Evolutionary conservation across 2,329 filamentous ascomycete genomes (phyloP), one percentile per base, ranked within the genome.

Genomic region (Exophiala sp.): DNA sequence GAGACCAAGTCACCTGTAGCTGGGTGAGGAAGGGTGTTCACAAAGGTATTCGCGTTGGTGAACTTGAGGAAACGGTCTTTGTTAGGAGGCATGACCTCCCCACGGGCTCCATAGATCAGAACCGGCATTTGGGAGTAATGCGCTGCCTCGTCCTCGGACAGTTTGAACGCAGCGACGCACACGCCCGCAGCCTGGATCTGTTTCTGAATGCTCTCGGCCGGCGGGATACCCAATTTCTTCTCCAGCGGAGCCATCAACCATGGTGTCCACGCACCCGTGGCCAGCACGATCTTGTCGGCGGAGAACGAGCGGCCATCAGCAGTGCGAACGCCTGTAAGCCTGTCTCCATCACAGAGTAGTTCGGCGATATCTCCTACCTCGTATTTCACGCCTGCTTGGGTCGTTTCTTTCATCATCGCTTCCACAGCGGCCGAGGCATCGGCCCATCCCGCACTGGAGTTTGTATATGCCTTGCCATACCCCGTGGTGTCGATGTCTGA

Each of bases 121-220:
- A 82, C 76, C 0, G 81, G 80, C 30, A 79, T 70, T 16, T 71
- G 57, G 32, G 69, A 63, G 49, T 79, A 74, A 58, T 68, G 66
- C 44, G 72, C 61, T 59, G 72, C 70, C 54, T 82, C 76, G 9
- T 67, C 65, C 1, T 73, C 66, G 4, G 72, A 70, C 5, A 84
- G 69, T 27, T 72, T 70, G 21, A 76, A 76, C 65, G 81, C 78
- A 0, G 76, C 79, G 0, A 79, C 79, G 2, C 75, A 75, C 13
- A 82, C 77, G 1, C 78, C 82, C 1, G 78, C 80, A 14, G 81
- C 80, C 11, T 74, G 77, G 18, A 75, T 69, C 50, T 82, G 78
- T 16, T 78, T 68, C 18, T 76, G 66, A 27, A 70, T 65, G 49
- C 73, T 73, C 11, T 72, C 65, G 4, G 73, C 70, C 0, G 73